These are phyloP conservation scores for Citrus trifoliata DNA, from an alignment of 345 rosid species.

Conservation along the genomic window DNA sequence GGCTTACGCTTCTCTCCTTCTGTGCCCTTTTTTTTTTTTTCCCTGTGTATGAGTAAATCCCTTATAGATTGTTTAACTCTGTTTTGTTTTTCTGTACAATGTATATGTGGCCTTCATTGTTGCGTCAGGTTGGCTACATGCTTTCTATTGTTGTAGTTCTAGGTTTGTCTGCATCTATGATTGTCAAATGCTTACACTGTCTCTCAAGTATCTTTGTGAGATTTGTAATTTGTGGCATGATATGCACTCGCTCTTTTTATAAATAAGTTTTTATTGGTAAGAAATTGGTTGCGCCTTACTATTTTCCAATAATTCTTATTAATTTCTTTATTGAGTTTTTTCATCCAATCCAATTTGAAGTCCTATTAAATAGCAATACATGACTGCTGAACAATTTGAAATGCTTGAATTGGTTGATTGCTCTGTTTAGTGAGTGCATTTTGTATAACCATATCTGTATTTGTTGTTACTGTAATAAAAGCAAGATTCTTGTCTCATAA, in stretches of 20 bases:
- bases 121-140: not conserved
- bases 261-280: not conserved
- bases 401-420: slow-evolving; percentile 1
- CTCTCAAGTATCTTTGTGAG: not conserved
- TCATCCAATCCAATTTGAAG: not conserved
- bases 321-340: not conserved
- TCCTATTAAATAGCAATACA: not conserved
- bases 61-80: not conserved
- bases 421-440: not conserved
- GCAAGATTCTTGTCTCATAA: not conserved
- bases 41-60: not conserved
- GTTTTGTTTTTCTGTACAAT: not conserved
- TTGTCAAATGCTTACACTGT: not conserved
- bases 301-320: not conserved
- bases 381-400: not conserved
- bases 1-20: slow-evolving; percentile 14
- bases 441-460: not conserved
- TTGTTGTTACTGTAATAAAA: not conserved
- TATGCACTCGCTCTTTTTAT: not conserved
- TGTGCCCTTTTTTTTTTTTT: not conserved
- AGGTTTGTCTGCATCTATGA: not conserved
- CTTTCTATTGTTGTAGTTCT: not conserved
- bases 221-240: not conserved
- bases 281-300: not conserved
- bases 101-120: not conserved